Base-by-base conservation (phyloP, 768 basidiomycete genomes). In the Pleurotus djamor region DNA sequence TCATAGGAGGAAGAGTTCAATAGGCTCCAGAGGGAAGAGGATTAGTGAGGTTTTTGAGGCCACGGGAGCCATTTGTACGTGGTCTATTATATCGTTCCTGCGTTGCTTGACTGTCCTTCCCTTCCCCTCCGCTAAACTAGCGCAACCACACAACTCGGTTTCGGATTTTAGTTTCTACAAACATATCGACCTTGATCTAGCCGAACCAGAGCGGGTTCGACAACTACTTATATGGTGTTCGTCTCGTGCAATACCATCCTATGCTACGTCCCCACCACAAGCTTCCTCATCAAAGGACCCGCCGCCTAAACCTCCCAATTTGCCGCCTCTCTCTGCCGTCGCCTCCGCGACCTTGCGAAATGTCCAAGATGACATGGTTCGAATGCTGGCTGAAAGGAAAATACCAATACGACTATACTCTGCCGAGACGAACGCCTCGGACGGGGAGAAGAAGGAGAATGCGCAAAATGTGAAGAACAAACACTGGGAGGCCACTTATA, bases 201-300 rank as follows among this genome's bases (percentile, higher is more conserved):
- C 90, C 1, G 89, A 91, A 62, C 72, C 86, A 0, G 85, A 90
- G 58, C 86, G 91, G 2, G 73, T 87, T 5, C 82, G 89, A 1
- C 88, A 90, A 65, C 76, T 92, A 1, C 75, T 92, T 14, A 84
- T 87, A 41, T 91, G 91, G 88, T 87, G 88, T 62, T 77, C 90
- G 0, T 80, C 86, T 5, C 86, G 91, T 4, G 85, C 88, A 35
- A 66, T 52, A 14, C 12, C 73, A 17, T 55, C 72, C 17, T 57
- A 73, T 57, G 60, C 72, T 55, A 64, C 70, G 35, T 44, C 63
- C n/a, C 61, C 71, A 32, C 62, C 73, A 44, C 52, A 74, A 58
- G 51, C 72, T 6, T 68, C 74, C 4, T 65, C 66, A 51, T 68
- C 71, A 61, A 74, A 77, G 57, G 67, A 52, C 35, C 70, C 61